Conservation (phyloP, 2,329 filamentous ascomycete genomes). For the Anthostomella pinea region DNA sequence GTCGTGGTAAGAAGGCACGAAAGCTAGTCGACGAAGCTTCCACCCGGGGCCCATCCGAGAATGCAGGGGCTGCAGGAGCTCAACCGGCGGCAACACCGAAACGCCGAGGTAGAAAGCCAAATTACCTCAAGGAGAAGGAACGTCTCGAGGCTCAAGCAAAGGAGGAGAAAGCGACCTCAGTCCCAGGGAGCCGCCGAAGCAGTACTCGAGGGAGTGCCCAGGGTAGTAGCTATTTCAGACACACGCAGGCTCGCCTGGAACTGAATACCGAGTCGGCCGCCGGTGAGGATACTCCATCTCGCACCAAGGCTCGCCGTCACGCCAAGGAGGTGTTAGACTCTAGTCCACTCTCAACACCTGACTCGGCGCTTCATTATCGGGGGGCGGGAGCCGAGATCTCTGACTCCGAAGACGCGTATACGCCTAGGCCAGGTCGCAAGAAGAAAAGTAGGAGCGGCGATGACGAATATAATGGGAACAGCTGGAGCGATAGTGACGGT, state of each 20-base stretch:
- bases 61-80: conserved; percentile 13
- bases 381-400: conserved; percentile 15
- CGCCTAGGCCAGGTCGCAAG: conserved; percentile 11
- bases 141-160: neutral
- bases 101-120: conserved; percentile 26
- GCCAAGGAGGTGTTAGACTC: conserved; percentile 17
- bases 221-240: conserved; percentile 20
- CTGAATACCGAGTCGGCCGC: conserved; percentile 20
- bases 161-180: conserved; percentile 2
- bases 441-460: conserved; percentile 22
- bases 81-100: conserved; percentile 19
- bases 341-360: conserved; percentile 28
- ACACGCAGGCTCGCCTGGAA: conserved; percentile 28
- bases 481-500: conserved; percentile 27
- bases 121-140: conserved; percentile 9
- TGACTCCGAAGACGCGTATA: conserved; percentile 19
- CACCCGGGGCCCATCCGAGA: conserved; percentile 15
- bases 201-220: conserved; percentile 9
- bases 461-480: conserved; percentile 28
- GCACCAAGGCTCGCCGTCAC: conserved; percentile 20
- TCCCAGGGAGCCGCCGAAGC: conserved; percentile 11
- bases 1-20: conserved; percentile 20
- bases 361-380: conserved; percentile 14
- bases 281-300: conserved; percentile 17
- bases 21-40: conserved; percentile 15